Evolutionary conservation across 345 rosid species (phyloP).

Genomic region (Eucalyptus lansdowneana): DNA sequence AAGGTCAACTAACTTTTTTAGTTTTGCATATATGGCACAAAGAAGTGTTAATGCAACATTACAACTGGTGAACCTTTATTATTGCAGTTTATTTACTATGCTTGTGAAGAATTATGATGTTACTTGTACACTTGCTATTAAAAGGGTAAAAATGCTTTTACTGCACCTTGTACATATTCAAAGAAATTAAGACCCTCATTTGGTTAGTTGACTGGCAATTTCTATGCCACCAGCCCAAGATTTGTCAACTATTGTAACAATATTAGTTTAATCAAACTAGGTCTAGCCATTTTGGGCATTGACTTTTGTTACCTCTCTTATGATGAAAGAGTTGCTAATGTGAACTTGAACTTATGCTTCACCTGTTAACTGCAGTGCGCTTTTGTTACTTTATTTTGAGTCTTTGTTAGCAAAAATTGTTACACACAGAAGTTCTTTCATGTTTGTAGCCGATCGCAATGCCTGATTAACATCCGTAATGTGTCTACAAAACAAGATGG

Average conservation of each 20-base stretch:
- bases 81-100: background rate
- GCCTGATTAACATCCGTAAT: slow-evolving; percentile 65
- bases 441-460: slow-evolving; percentile 80
- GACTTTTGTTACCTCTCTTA: background rate
- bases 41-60: background rate
- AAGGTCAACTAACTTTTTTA: background rate
- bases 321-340: background rate
- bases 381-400: background rate
- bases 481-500: background rate
- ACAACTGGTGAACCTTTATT: background rate
- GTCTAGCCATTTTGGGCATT: background rate
- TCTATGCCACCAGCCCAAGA: background rate
- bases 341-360: background rate
- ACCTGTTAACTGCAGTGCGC: background rate
- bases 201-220: background rate
- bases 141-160: background rate
- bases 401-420: background rate
- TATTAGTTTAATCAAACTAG: background rate
- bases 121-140: background rate
- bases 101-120: background rate
- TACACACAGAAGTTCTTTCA: background rate
- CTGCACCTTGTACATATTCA: background rate
- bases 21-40: background rate
- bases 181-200: background rate
- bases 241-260: background rate